Evolutionary conservation across 192 early-diverging fungal species (phyloP), one percentile per base, ranked within the genome.

Genomic region (Geranomyces michiganensis): DNA sequence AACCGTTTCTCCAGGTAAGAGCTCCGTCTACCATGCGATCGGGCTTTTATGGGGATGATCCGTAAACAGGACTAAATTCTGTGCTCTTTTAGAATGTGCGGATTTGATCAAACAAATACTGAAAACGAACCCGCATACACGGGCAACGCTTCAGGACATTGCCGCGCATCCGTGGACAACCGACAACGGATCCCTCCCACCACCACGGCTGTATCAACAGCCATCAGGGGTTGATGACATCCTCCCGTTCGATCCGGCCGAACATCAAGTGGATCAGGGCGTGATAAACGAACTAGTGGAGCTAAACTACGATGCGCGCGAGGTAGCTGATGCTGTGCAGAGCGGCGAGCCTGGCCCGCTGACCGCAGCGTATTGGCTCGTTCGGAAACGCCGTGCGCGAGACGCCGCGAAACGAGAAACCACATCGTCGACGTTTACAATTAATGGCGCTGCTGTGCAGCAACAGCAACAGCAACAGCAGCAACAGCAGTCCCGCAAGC

Each of bases 71-170:
- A 10, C 12, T 47, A 19, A 14, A 53, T 53, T 9, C 31, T 8
- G 36, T 41, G 36, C 36, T n/a, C 17, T 60, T 60, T 21, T 41
- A 64, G 62, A 64, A 21, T 64, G 69, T 41, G 33, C 31, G 0
- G 63, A 70, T 30, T 41, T 85, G 60, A 83, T 85, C 31, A 31
- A 53, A 30, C 65, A 45, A 14, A 82, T 85, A 51, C 64, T 85
- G 27, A 53, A 73, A 56, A 70, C 65, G 0, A 51, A 81, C 27
- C 79, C 81, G 6, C n/a, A 13, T 2, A 59, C 78, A 22, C 45
- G 84, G 56, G 70, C 75, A 10, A 76, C 74, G 8, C 43, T 85
- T 1, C 59, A 76, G n/a, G 55, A 78, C 13, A 72, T 85, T 24
- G 32, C 62, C 47, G 7, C 56, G 14, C 78, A 85, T 67, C 51